These are phyloP conservation scores for Coprinellus aureogranulatus DNA, from an alignment of 768 basidiomycete genomes.

Conservation along the genomic window DNA sequence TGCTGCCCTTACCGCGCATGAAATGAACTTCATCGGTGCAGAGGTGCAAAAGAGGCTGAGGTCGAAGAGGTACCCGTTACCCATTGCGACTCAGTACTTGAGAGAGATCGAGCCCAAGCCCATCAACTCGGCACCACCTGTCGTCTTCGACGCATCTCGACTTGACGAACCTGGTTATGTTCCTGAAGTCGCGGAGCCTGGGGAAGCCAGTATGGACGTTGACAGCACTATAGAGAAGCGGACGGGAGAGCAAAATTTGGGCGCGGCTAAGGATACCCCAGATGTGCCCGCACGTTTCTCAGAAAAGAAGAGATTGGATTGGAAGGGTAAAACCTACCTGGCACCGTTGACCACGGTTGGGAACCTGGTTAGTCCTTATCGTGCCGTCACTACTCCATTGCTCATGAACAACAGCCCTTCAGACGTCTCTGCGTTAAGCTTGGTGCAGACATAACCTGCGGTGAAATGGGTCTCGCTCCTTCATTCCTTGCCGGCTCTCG, in stretches of 20 bases:
- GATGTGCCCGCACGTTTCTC: slow-evolving; percentile 68
- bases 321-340: slow-evolving; percentile 77
- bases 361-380: slow-evolving; percentile 64
- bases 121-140: neutral
- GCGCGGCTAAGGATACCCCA: slow-evolving; percentile 48
- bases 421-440: slow-evolving; percentile 81
- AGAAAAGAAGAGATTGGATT: slow-evolving; percentile 87
- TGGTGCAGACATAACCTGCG: slow-evolving; percentile 93
- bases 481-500: slow-evolving; percentile 87
- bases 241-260: slow-evolving; percentile 27
- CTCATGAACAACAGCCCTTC: slow-evolving; percentile 64
- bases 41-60: slow-evolving; percentile 61
- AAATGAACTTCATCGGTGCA: slow-evolving; percentile 67
- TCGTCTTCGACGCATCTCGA: neutral
- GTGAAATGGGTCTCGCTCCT: slow-evolving; percentile 94
- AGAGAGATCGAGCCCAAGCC: neutral
- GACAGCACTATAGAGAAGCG: slow-evolving; percentile 24
- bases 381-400: neutral
- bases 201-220: slow-evolving; percentile 36
- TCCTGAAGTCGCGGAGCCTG: slow-evolving; percentile 45
- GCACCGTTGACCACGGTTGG: slow-evolving; percentile 91
- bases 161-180: slow-evolving; percentile 1
- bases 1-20: slow-evolving; percentile 46
- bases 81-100: slow-evolving; percentile 4
- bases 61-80: slow-evolving; percentile 46